phyloP scores from a whole-genome alignment of 805 yeast genomes.

The Saccharomyces jurei region DNA sequence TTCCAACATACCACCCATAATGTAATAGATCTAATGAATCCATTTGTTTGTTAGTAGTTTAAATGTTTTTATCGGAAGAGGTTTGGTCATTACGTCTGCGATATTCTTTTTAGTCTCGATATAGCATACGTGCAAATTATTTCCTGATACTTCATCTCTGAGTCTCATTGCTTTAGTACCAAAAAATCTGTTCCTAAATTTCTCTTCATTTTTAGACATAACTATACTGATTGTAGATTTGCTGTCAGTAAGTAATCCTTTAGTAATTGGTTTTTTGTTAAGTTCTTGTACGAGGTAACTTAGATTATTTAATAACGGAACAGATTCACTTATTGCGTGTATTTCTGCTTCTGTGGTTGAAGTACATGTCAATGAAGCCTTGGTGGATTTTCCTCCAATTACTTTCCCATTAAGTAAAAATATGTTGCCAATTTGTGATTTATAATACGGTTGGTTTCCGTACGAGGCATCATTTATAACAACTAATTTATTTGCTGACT shows the following conservation, averaged over 20 bases:
- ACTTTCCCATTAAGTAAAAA: not conserved
- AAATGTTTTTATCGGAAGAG: not conserved
- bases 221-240: not conserved
- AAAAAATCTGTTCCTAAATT: slow-evolving; percentile 3
- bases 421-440: slow-evolving; percentile 3
- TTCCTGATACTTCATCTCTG: not conserved
- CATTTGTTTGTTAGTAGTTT: not conserved
- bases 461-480: slow-evolving; percentile 3
- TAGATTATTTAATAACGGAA: not conserved
- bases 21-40: not conserved
- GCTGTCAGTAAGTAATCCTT: slow-evolving; percentile 1
- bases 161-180: slow-evolving; percentile 5
- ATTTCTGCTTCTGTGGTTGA: not conserved
- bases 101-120: slow-evolving; percentile 1
- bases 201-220: not conserved
- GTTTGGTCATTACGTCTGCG: slow-evolving; percentile 3
- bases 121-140: not conserved
- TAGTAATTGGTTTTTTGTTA: not conserved
- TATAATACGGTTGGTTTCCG: slow-evolving; percentile 1
- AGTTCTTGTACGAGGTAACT: not conserved
- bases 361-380: not conserved
- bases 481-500: not conserved
- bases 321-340: not conserved
- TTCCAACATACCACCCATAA: not conserved
- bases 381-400: not conserved